Evolutionary conservation across 2,329 filamentous ascomycete species (phyloP).

Genomic region (Pseudogymnoascus sp.): DNA sequence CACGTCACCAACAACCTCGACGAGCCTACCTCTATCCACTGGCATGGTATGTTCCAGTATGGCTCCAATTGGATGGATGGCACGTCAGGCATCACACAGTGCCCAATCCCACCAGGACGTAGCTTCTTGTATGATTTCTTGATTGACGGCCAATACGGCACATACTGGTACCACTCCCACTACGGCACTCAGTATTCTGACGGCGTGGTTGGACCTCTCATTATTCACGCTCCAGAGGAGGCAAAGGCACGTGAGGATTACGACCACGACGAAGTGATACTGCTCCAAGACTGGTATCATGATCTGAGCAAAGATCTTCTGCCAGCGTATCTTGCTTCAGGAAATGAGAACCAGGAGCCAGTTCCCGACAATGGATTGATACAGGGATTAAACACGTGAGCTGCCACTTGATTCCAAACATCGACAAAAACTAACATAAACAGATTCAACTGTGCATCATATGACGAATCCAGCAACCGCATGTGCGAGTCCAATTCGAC

Average conservation of each 20-base stretch:
- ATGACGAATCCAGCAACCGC: slow-evolving; percentile 40
- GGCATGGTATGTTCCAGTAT: slow-evolving; percentile 40
- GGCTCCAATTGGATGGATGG: slow-evolving; percentile 37
- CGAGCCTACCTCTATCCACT: slow-evolving; percentile 38
- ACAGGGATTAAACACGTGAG: slow-evolving; percentile 36
- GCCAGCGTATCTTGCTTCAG: slow-evolving; percentile 33
- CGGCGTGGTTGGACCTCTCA: slow-evolving; percentile 52
- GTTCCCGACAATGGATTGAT: slow-evolving; percentile 40
- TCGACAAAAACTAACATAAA: not conserved
- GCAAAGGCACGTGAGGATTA: slow-evolving; percentile 47
- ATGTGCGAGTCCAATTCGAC: slow-evolving; percentile 4
- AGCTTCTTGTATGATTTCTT: slow-evolving; percentile 26
- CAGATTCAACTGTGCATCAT: slow-evolving; percentile 30
- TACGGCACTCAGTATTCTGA: slow-evolving; percentile 37
- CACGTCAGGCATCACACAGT: slow-evolving; percentile 47
- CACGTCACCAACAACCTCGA: slow-evolving; percentile 31
- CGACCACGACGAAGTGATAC: slow-evolving; percentile 52
- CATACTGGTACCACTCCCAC: slow-evolving; percentile 56
- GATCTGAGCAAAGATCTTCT: slow-evolving; percentile 40
- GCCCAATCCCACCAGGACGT: slow-evolving; percentile 49
- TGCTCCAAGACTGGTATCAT: slow-evolving; percentile 69
- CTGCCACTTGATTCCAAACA: slow-evolving; percentile 24
- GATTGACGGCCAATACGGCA: slow-evolving; percentile 35
- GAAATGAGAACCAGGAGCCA: slow-evolving; percentile 34
- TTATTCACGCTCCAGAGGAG: slow-evolving; percentile 53